Evolutionary conservation across 2,329 filamentous ascomycete genomes (phyloP), one percentile per base, ranked within the genome.

Genomic region (Mariannaea sp.): DNA sequence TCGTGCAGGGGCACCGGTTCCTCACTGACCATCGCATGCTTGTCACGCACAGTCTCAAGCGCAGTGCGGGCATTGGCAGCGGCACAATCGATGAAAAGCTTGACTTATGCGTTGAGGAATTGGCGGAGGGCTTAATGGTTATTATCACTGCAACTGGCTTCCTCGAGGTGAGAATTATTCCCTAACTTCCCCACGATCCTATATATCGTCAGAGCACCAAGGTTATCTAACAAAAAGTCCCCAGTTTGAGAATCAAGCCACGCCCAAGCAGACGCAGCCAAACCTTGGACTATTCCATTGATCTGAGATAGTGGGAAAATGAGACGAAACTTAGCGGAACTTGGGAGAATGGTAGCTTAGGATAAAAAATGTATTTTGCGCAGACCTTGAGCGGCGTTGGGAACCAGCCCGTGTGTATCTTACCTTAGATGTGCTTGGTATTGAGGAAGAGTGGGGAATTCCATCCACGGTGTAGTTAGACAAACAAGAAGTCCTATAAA

Each of bases 21-120:
- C 77, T 99, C 55, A 81, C 82, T 5, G 88, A 94, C 59, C 91
- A 96, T 70, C 82, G 93, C 57, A 85, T 87, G 70, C 85, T 92
- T 51, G 90, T 97, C 65, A 85, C 94, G 59, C 89, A 92, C 39
- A 87, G 96, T 16, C 89, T 99, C 66, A 99, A 99, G 77, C 82
- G 92, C 61, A 90, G 89, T 63, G 90, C 90, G 0, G 89, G 89
- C 41, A 89, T 96, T 51, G 88, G 89, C 32, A 73, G 69, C 5
- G 71, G 71, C 2, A 71, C 66, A 41, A 68, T 62, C 26, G 71
- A 73, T 41, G 67, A 66, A 32, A 63, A 58, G 6, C 76, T 85
- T 29, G 84, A 85, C 46, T 78, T 85, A 50, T 82, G 84, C 58
- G 76, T 96, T 30, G 81, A 84, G 41, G 90, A 93, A 62, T 73